Percentiles rank a stretch among this genome's conserved stretches.
Evolutionary conservation across 2,329 filamentous ascomycete genomes (phyloP).

Genomic region (Talaromyces sp.): DNA sequence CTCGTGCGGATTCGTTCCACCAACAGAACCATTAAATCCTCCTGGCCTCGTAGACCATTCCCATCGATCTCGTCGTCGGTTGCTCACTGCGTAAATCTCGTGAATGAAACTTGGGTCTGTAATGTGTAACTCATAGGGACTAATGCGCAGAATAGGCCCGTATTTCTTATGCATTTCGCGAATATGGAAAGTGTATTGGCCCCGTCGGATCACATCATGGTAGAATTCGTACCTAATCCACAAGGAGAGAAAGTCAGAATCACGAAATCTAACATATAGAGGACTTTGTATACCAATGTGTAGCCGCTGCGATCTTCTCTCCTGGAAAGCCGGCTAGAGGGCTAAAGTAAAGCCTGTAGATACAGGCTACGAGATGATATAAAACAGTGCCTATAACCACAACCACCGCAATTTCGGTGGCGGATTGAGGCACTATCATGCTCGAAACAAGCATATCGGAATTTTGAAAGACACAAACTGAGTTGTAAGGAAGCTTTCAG

Average conservation of each 20-base stretch:
- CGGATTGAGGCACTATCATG: background rate
- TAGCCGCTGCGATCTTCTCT: conserved; percentile 32
- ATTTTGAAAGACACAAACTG: background rate
- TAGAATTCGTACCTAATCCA: conserved; percentile 28
- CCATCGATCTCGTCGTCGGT: conserved; percentile 30
- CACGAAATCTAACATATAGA: conserved; percentile 28
- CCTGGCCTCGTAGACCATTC: conserved; percentile 19
- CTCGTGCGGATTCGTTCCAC: conserved; percentile 23
- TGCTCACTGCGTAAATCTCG: conserved; percentile 30
- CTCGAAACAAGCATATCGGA: background rate
- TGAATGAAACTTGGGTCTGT: conserved; percentile 34
- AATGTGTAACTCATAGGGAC: conserved; percentile 34
- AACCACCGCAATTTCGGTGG: background rate
- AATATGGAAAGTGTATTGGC: conserved; percentile 25
- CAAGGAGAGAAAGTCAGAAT: conserved; percentile 16
- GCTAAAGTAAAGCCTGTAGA: conserved; percentile 34
- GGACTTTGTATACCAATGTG: conserved; percentile 28
- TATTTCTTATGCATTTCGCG: conserved; percentile 28
- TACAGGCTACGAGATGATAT: background rate
- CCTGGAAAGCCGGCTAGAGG: conserved; percentile 34
- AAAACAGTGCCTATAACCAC: background rate
- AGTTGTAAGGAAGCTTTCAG: background rate
- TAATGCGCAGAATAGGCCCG: conserved; percentile 36
- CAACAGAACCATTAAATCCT: conserved; percentile 20
- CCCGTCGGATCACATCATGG: conserved; percentile 25